Evolutionary conservation across 129 eudicot genomes (phyloP), one percentile per base, ranked within the genome.

Genomic region (Sambucus nigra): DNA sequence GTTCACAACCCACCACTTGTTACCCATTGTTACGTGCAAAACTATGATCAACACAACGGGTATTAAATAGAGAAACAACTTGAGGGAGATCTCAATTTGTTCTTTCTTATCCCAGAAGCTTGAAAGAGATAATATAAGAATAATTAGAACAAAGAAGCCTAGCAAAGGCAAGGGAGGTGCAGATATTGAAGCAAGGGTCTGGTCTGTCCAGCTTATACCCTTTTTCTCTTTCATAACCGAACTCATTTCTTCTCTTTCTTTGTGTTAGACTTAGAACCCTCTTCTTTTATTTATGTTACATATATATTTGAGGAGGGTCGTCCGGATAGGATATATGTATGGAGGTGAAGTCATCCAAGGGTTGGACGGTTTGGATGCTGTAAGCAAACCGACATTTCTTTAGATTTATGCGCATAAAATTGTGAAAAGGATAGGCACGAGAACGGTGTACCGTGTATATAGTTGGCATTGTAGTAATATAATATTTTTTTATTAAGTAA

Each of bases 101-200:
- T 63, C 79, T 62, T 69, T 75, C 76, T 53, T 69, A 3, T 79
- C 68, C 7, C 76, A 59, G 14, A 72, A 70, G 20, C 47, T 24
- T 10, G 83, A 63, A 63, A 78, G 46, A 24, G 44, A 72, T 61
- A 78, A 47, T 46, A 78, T 47, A 25, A 86, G 60, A 4, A 86
- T 52, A 31, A 58, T 69, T 25, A 86, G 31, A 2, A 61, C 71
- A 28, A 81, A 58, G 33, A 86, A 78, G 48, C 74, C 70, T 7
- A 86, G 1, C 11, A 86, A 62, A 7, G 75, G 84, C 64, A 70
- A 20, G 4, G 91, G 87, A 40, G 95, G 83, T 9, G 79, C 49
- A 1, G 80, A 62, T 16, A 75, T 47, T 13, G 86, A 74, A 4
- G 66, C 76, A 1, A 78, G 40, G 50, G 83, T 78, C 25, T 65